phyloP scores from a whole-genome alignment of 2,329 filamentous ascomycete genomes.

The Phialemoniopsis sp. region DNA sequence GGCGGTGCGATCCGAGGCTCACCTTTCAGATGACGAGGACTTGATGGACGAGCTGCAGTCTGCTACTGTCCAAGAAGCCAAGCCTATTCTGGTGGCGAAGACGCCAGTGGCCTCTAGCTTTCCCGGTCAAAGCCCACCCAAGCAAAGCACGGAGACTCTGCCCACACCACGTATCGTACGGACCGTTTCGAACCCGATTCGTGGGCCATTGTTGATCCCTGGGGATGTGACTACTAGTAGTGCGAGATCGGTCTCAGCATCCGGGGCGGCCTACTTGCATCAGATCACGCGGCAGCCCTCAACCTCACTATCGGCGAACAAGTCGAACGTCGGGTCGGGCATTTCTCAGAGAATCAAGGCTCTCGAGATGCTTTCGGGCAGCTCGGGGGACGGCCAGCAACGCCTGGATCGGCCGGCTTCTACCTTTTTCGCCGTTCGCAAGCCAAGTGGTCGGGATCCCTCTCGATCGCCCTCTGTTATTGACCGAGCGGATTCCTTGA shows the following conservation, averaged over 20 bases:
- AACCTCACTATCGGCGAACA: slow-evolving; percentile 58
- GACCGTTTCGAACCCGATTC: slow-evolving; percentile 45
- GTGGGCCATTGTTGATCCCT: slow-evolving; percentile 39
- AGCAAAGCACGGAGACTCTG: slow-evolving; percentile 10
- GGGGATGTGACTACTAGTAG: slow-evolving; percentile 40
- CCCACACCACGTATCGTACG: slow-evolving; percentile 30
- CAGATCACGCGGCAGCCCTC: slow-evolving; percentile 43
- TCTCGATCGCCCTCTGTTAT: slow-evolving; percentile 40
- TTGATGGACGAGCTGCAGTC: slow-evolving; percentile 82
- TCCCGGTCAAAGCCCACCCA: slow-evolving; percentile 24
- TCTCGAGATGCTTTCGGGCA: slow-evolving; percentile 70
- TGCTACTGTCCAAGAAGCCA: slow-evolving; percentile 79
- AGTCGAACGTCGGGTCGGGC: slow-evolving; percentile 79
- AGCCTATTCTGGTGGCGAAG: slow-evolving; percentile 72
- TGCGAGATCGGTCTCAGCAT: slow-evolving; percentile 47
- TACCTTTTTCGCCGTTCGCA: slow-evolving; percentile 57
- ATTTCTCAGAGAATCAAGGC: slow-evolving; percentile 95
- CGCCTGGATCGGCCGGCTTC: slow-evolving; percentile 40
- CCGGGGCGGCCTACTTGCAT: slow-evolving; percentile 50
- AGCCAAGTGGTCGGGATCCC: slow-evolving; percentile 30
- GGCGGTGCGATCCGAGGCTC: slow-evolving; percentile 32
- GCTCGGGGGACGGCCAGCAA: slow-evolving; percentile 10
- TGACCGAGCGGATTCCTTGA: slow-evolving; percentile 37
- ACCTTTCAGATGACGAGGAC: slow-evolving; percentile 68
- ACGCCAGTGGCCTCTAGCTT: slow-evolving; percentile 73